Evolutionary conservation across 31 red algal species (phyloP), one percentile per base, ranked within the genome.

Genomic region (Bonnemaisonia californica): DNA sequence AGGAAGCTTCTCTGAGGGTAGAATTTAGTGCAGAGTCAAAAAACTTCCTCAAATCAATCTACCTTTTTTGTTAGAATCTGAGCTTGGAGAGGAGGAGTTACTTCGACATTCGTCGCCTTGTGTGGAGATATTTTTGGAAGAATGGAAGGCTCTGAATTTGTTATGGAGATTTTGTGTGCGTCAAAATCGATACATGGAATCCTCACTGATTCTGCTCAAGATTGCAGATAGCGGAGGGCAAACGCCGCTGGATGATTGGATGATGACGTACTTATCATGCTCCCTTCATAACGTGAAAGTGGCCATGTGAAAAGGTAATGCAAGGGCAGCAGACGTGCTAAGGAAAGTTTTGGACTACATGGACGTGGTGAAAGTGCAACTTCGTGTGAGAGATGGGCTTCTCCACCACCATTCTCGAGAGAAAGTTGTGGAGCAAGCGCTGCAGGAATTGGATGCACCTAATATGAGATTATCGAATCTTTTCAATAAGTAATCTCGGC

Each of bases 301-400:
- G 16, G 94, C 88, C 34, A 36, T 65, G 1, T 80, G 57, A 2
- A 83, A 86, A 48, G 94, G 83, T 26, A 89, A 96, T 71, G 76
- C 47, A 23, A 61, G 88, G 41, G 85, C 91, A 37, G 57, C 59
- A 54, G 27, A 54, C 3, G 35, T 96, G 24, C 60, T 86, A 0
- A 76, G 64, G 11, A 89, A 96, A 61, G 62, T 96, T 40, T 55
- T 71, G 4, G 94, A 96, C 35, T 84, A 62, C 77, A 37, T 96
- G 68, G 94, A 96, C 67, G 94, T 96, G 12, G 94, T 89, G 8
- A 87, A 84, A 57, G 81, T 96, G 19, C 94, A 96, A 51, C 51
- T 92, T 30, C 83, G 94, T 34, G 56, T 80, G 34, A 69, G 81
- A 41, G 87, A 96, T 37, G 94, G 92, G 58, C 48, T 96, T 11